phyloP scores from a whole-genome alignment of 2,329 filamentous ascomycete species.

The Coccinonectria pachysandricola region DNA sequence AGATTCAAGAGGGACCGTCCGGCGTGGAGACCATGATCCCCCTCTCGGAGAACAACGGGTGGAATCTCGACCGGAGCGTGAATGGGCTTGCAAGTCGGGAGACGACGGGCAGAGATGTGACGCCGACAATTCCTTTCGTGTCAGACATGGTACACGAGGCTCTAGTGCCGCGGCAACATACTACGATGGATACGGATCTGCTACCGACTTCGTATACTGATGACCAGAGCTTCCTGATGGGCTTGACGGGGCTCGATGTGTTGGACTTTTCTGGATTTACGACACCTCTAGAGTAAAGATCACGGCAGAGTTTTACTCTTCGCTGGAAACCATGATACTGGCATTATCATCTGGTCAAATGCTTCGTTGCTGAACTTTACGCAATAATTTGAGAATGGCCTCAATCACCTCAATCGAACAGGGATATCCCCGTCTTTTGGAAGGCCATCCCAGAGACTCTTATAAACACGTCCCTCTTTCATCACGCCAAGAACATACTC shows the following conservation, averaged over 20 bases:
- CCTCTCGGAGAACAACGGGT: neutral
- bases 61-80: neutral
- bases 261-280: slow-evolving; percentile 14
- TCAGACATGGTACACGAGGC: slow-evolving; percentile 2
- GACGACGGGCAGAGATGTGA: neutral
- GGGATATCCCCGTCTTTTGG: slow-evolving; percentile 8
- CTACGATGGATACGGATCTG: slow-evolving; percentile 3
- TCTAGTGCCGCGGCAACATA: slow-evolving; percentile 1
- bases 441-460: slow-evolving; percentile 13
- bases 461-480: slow-evolving; percentile 34
- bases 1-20: neutral
- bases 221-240: slow-evolving; percentile 16
- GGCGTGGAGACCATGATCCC: neutral
- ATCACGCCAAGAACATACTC: slow-evolving; percentile 38
- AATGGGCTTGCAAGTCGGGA: slow-evolving; percentile 1
- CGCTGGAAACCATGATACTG: neutral
- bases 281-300: slow-evolving; percentile 2
- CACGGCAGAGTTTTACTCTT: neutral
- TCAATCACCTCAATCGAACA: slow-evolving; percentile 2
- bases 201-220: slow-evolving; percentile 8
- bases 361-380: too few species aligned
- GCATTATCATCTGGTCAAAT: neutral
- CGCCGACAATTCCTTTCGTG: slow-evolving; percentile 1
- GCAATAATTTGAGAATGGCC: too few species aligned
- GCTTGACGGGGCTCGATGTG: slow-evolving; percentile 14